Evolutionary conservation across 768 basidiomycete species (phyloP).

Genomic region (Postia placenta): DNA sequence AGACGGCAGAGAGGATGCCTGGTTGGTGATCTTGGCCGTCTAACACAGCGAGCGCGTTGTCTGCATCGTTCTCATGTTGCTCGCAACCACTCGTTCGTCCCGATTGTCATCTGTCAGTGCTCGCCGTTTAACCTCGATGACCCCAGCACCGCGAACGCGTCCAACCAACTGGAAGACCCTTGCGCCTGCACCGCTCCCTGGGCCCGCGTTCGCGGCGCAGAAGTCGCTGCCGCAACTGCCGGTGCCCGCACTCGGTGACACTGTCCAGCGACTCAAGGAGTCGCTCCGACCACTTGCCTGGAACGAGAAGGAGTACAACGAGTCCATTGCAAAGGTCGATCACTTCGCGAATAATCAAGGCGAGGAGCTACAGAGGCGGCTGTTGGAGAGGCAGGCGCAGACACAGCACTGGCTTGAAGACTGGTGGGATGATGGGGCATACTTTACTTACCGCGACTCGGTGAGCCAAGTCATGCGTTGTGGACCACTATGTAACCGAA

Average conservation of each 20-base stretch:
- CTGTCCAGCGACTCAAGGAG: slow-evolving; percentile 62
- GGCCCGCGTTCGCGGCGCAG: slow-evolving; percentile 62
- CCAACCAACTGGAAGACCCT: slow-evolving; percentile 65
- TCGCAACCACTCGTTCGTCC: too few species aligned
- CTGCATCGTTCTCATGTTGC: too few species aligned
- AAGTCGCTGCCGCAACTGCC: slow-evolving; percentile 64
- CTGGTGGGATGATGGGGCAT: slow-evolving; percentile 90
- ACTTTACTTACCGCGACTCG: slow-evolving; percentile 82
- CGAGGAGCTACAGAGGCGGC: slow-evolving; percentile 54
- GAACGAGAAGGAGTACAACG: slow-evolving; percentile 49
- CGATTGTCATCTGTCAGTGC: too few species aligned
- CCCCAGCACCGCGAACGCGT: slow-evolving; percentile 28
- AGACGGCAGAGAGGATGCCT: too few species aligned
- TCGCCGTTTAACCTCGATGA: too few species aligned
- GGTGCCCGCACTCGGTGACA: slow-evolving; percentile 60
- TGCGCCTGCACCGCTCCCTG: slow-evolving; percentile 52
- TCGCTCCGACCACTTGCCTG: slow-evolving; percentile 71
- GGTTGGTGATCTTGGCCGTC: too few species aligned
- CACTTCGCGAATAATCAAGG: slow-evolving; percentile 43
- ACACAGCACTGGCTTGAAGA: slow-evolving; percentile 81
- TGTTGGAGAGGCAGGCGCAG: slow-evolving; percentile 49
- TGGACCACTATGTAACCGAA: too few species aligned
- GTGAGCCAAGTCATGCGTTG: slow-evolving; percentile 33
- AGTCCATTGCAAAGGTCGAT: slow-evolving; percentile 58
- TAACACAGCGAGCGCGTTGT: too few species aligned